A percentile compares a stretch with the other conserved stretches of the same genome.
Evolutionary conservation across 2,329 filamentous ascomycete genomes (phyloP).

Genomic region (Raffaelea arxii): DNA sequence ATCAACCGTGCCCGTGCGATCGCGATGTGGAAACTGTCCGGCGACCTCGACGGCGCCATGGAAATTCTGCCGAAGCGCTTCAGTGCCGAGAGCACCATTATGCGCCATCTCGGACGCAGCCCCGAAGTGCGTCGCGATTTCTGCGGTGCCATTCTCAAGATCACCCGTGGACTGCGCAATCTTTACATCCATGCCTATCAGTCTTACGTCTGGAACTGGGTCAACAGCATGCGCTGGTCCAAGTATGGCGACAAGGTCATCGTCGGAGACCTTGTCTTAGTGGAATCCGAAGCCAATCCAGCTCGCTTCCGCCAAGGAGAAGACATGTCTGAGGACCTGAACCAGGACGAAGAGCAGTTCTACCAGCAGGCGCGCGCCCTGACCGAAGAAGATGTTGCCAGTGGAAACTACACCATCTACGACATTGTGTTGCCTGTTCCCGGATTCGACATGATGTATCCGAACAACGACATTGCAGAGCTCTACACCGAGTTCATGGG

Average conservation of each 20-base stretch:
- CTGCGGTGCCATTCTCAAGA: constrained; percentile 68
- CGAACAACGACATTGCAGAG: constrained; percentile 68
- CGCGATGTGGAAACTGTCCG: constrained; percentile 57
- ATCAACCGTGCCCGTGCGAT: constrained; percentile 70
- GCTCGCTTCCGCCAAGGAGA: constrained; percentile 34
- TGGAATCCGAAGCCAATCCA: constrained; percentile 23
- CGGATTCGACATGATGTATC: constrained; percentile 83
- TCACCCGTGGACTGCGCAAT: constrained; percentile 71
- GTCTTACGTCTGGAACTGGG: constrained; percentile 86
- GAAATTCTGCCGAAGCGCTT: constrained; percentile 69
- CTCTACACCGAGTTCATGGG: constrained; percentile 86
- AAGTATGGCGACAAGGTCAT: constrained; percentile 64
- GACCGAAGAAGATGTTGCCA: constrained; percentile 65
- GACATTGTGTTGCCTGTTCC: constrained; percentile 90
- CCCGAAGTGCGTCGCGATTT: constrained; percentile 54
- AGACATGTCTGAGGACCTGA: constrained; percentile 53
- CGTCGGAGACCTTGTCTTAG: constrained; percentile 74
- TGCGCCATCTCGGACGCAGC: constrained; percentile 59
- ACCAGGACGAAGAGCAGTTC: constrained; percentile 31
- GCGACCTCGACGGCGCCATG: constrained; percentile 50
- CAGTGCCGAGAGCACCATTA: constrained; percentile 67
- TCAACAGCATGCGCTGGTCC: constrained; percentile 71
- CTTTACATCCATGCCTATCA: constrained; percentile 99
- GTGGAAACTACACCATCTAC: constrained; percentile 69
- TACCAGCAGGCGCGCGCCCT: constrained; percentile 57